Conservation (phyloP, 2,329 filamentous ascomycete species). For the Paraphaeosphaeria sporulosa region DNA sequence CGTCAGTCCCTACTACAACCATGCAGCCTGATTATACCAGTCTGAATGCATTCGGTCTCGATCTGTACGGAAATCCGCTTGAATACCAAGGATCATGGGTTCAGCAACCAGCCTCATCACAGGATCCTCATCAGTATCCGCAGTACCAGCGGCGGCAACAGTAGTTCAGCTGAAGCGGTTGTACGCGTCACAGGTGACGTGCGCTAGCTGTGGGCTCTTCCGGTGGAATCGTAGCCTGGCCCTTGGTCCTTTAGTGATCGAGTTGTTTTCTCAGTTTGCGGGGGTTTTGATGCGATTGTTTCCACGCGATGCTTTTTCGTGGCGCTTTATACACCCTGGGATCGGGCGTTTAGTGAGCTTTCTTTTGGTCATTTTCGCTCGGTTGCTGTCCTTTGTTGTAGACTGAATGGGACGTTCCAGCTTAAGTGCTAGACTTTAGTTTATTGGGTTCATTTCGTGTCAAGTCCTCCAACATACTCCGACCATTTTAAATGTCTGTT, state of each 20-base stretch:
- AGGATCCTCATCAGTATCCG: slow-evolving; percentile 5
- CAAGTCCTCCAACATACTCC: neutral
- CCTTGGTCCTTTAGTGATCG: neutral
- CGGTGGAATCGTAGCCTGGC: neutral
- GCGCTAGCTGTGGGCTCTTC: slow-evolving; percentile 3
- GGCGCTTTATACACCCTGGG: slow-evolving; percentile 4
- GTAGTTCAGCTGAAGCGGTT: slow-evolving; percentile 1
- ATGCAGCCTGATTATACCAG: slow-evolving; percentile 5
- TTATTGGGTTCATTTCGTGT: neutral
- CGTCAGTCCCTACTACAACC: neutral
- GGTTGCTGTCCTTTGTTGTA: neutral
- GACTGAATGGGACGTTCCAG: neutral
- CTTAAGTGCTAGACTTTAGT: neutral
- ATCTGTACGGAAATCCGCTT: slow-evolving; percentile 13
- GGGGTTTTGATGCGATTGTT: neutral
- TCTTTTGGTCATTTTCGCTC: neutral
- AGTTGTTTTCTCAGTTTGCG: neutral
- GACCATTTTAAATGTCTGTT: neutral
- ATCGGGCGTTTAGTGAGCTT: slow-evolving; percentile 1
- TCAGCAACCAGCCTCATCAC: neutral
- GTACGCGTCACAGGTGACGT: neutral
- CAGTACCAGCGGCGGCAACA: slow-evolving; percentile 9
- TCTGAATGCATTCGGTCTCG: slow-evolving; percentile 1
- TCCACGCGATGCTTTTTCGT: neutral
- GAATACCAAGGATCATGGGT: slow-evolving; percentile 15